Evolutionary conservation across 495 filamentous ascomycete genomes (phyloP), one percentile per base, ranked within the genome.

Genomic region (Penicillium waksmanii): DNA sequence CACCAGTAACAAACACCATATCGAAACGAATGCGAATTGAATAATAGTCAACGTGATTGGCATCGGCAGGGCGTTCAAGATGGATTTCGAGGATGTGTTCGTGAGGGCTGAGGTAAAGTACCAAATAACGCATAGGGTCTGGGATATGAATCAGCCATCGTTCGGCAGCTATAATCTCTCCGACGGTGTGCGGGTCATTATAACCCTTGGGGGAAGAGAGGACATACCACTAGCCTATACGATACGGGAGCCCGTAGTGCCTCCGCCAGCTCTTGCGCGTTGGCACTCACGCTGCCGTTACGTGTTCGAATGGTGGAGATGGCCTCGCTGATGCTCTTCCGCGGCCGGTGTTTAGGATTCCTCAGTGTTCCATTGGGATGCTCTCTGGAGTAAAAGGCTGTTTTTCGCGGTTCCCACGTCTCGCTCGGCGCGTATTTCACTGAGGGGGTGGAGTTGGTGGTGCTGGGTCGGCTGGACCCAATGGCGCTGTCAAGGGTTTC

Each of bases 71-170:
- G 93, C 89, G 64, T 93, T 98, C 57, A 99, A 83, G 68, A 99
- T 98, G 10, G 93, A 88, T 77, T 98, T 98, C 38, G 95, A 98
- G 55, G 96, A 97, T 0, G 93, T 97, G 74, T 98, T 99, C 57
- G 95, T 96, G 60, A 97, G 77, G 51, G 95, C 94, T 27, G 95
- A 98, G 33, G 91, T 92, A 73, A 90, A 81, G 74, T 97, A 99
- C 95, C 95, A 98, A 64, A 92, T 77, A 48, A 91, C 67, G 73
- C 93, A 96, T 36, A 96, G 86, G 40, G 81, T 72, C 92, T 96
- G 46, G 19, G n/a, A 49, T 19, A 56, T 17, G 27, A 40, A 53
- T 70, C 61, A 70, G 67, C 61, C 35, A 27, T 35, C 31, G 6
- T 12, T n/a, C 27, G 38, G 27, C 13, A 15, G 31, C 9, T 40